Evolutionary conservation across 352 stramenopile genomes (phyloP).

Genomic region (Hyaloperonospora arabidopsidis): DNA sequence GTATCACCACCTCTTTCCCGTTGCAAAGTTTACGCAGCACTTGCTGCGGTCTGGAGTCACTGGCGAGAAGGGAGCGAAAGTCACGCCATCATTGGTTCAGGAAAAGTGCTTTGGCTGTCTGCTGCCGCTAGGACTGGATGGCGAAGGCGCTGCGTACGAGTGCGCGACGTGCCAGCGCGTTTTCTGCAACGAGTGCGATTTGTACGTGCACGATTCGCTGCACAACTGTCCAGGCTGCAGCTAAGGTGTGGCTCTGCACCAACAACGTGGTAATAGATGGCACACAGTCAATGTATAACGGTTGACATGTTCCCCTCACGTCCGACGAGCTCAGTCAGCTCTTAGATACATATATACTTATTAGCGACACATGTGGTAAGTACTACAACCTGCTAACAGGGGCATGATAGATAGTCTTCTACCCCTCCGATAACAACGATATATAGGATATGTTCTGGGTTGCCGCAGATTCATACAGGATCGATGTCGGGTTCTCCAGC

Average conservation of each 20-base stretch:
- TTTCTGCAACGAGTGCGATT: slow-evolving; percentile 96
- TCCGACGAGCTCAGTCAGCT: too few relatives aligned
- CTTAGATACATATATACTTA: too few relatives aligned
- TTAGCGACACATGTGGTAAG: too few relatives aligned
- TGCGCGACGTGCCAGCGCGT: slow-evolving; percentile 87
- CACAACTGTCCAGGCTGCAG: slow-evolving; percentile 97
- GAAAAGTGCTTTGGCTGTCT: slow-evolving; percentile 81
- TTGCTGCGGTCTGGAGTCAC: slow-evolving; percentile 25
- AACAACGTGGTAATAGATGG: too few relatives aligned
- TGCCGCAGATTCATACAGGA: neutral
- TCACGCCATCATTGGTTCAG: slow-evolving; percentile 15
- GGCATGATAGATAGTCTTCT: too few relatives aligned
- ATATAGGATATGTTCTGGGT: neutral
- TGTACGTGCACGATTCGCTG: slow-evolving; percentile 96
- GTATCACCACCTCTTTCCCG: slow-evolving; percentile 98
- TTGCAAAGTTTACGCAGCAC: slow-evolving; percentile 88
- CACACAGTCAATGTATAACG: too few relatives aligned
- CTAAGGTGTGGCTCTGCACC: too few relatives aligned
- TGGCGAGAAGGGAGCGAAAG: slow-evolving; percentile 18
- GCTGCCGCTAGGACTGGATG: slow-evolving; percentile 40
- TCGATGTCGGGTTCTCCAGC: neutral
- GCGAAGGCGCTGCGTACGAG: slow-evolving; percentile 49
- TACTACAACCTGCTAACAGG: too few relatives aligned
- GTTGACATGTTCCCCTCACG: too few relatives aligned
- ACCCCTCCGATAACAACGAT: too few relatives aligned